Base-by-base conservation (phyloP, 257 asterid genomes). In the Solanum appendiculatum region DNA sequence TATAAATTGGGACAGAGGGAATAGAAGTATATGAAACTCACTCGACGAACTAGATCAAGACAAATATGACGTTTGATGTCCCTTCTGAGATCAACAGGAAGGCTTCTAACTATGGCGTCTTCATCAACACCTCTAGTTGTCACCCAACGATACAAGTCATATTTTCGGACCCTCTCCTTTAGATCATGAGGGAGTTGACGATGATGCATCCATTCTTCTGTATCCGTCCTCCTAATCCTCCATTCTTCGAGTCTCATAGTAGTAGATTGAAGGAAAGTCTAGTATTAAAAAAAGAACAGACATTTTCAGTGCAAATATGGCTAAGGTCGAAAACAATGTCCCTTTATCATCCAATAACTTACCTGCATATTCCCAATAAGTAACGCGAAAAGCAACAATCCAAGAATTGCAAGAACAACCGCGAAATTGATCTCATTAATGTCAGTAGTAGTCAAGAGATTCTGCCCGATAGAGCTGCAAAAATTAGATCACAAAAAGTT, bases 361-460 rank as follows among this genome's bases (percentile, higher is more conserved):
- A 93, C 97, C 89, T 94, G 96, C 98, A 94, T 94, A 83, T 94
- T 94, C 34, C 98, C 98, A 51, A 94, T 94, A 31, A 94, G 94
- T 92, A 94, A 87, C 0, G 94, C 94, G 44, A 93, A 94, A 25
- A 94, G 94, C 75, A 94, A 93, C 88, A 94, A 87, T 21, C 98
- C 98, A 18, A 94, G 90, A 75, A 92, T 93, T 5, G 97, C 97
- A 39, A 93, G 91, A 83, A 89, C 84, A 77, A 93, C 92, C 34
- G 97, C 96, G 16, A 95, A 95, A 75, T 86, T 91, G 6, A 91
- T 93, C 46, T 95, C 98, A 51, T 95, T 94, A 21, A 93, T 70
- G 44, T 90, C 93, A 33, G 94, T 91, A 33, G 91, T 93, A 3
- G 98, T 95, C 9, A 81, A 2, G 16, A 95, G 95, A 88, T 91